Base-by-base conservation (phyloP, 257 asterid genomes). In the Salvia rosmarinus region DNA sequence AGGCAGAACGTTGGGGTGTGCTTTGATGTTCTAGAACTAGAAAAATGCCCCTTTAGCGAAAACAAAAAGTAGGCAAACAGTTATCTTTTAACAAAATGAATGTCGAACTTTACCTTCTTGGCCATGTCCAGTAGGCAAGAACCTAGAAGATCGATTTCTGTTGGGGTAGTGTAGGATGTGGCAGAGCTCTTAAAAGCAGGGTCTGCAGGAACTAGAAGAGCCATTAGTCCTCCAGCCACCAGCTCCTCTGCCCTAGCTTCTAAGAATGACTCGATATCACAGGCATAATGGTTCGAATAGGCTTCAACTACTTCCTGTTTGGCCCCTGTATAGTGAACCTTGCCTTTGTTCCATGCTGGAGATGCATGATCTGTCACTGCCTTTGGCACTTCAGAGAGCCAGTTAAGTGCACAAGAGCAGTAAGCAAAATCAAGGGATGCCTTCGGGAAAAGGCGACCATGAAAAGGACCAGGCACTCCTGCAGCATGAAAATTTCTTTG, bases 381-480 rank as follows among this genome's bases (percentile, higher is more conserved):
- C 46, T 67, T 35, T 0, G 91, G 91, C 64, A 83, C 78, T 28
- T 61, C 43, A 0, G 83, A 77, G 7, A 86, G 80, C 88, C 88
- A 86, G 56, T 80, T 70, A 17, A 86, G 84, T 20, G 91, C 72
- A 54, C 81, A 83, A 20, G 87, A 78, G 2, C 82, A 86, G 25
- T 81, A 75, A 16, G 84, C 79, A 50, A 86, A 75, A 32, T 86
- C 83, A 23, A 86, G 68, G 74, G 85, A 81, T 16, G 67, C 69
- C 59, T 62, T 77, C 0, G 87, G 91, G 11, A 86, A 65, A 55
- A 83, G 70, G 19, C 78, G 77, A 61, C 72, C 67, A 6, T 85
- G 82, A 51, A 88, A 85, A 32, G 84, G 68, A 28, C 89, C 91
- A 0, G 91, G 87, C 12, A 81, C 81, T 65, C 82, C 90, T 16